Conservation (phyloP, 116 monocot genomes). For the Iris pallida region DNA sequence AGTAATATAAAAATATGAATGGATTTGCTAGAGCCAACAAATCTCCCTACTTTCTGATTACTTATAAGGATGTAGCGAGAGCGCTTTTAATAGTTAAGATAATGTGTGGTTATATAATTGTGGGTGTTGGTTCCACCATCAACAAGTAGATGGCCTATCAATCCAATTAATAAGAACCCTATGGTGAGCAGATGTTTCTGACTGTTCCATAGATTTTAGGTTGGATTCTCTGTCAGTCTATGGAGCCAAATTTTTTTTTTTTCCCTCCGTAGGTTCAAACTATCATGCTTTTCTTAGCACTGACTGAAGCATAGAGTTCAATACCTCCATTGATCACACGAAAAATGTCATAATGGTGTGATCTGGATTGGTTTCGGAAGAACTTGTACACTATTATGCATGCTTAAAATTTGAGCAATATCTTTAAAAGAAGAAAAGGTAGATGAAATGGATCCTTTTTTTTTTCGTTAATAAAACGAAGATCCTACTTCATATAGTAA, state of each 20-base stretch:
- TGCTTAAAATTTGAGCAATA: too few relatives aligned
- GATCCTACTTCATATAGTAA: too few relatives aligned
- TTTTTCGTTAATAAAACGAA: too few relatives aligned
- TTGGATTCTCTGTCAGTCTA: background rate
- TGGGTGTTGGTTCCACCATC: slow-evolving; percentile 5
- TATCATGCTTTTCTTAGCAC: too few relatives aligned
- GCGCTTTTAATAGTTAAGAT: background rate
- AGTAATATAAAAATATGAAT: slow-evolving; percentile 1
- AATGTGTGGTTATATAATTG: background rate
- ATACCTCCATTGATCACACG: too few relatives aligned
- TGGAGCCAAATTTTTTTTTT: background rate
- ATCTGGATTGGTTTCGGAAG: too few relatives aligned
- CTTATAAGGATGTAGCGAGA: background rate
- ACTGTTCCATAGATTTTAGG: background rate
- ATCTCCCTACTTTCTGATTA: background rate
- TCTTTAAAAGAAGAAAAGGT: too few relatives aligned
- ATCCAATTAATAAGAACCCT: background rate
- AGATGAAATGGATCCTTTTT: too few relatives aligned
- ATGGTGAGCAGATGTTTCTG: background rate
- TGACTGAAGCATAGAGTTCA: too few relatives aligned
- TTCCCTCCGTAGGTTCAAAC: background rate
- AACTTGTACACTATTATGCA: too few relatives aligned
- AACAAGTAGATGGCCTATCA: background rate
- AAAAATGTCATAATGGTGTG: too few relatives aligned
- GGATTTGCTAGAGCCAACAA: background rate